Base-by-base conservation (phyloP, 345 rosid species). In the Erodium maritimum region DNA sequence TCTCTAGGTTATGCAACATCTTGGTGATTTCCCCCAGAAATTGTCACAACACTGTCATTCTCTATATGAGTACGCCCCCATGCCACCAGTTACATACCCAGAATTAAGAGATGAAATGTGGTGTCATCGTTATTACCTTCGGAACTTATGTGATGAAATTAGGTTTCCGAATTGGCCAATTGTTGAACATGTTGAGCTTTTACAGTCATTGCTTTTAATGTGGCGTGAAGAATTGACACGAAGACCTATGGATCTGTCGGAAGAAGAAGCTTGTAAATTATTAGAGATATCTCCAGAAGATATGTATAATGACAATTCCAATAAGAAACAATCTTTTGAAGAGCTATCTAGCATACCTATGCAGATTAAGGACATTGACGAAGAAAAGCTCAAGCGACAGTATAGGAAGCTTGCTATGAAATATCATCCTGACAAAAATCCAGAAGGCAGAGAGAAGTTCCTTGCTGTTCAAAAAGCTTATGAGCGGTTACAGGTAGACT, bases 51-150 rank as follows among this genome's bases (percentile, higher is more conserved):
- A 93, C 69, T 89, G 99, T 66, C 99, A 93, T 73, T 83, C 77
- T 68, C 70, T 93, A 21, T 93, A 93, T 54, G 97, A 93, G 14
- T 93, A 87, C 79, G 99, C 99, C 69, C 99, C 99, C 13, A 93
- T 93, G 88, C 99, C 99, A 64, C 99, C 99, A 60, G 99, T 87
- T 65, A 93, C 99, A 11, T 93, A 93, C 63, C 96, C 97, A 64
- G 97, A 93, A 70, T 81, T 93, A 63, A 85, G 83, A 87, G 97
- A 93, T 81, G 99, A 93, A 79, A 93, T 93, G 99, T 93, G 99
- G 99, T 93, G 99, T 73, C 96, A 93, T 68, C 95, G 97, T 17
- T 93, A 93, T 68, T 93, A 93, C 76, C 96, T 93, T 24, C 76
- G 91, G 50, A 93, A 93, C 72, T 76, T 93, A 58, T 93, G 99